These are phyloP conservation scores for Neurospora sp. DNA, from an alignment of 495 filamentous ascomycete genomes.

Conservation along the genomic window DNA sequence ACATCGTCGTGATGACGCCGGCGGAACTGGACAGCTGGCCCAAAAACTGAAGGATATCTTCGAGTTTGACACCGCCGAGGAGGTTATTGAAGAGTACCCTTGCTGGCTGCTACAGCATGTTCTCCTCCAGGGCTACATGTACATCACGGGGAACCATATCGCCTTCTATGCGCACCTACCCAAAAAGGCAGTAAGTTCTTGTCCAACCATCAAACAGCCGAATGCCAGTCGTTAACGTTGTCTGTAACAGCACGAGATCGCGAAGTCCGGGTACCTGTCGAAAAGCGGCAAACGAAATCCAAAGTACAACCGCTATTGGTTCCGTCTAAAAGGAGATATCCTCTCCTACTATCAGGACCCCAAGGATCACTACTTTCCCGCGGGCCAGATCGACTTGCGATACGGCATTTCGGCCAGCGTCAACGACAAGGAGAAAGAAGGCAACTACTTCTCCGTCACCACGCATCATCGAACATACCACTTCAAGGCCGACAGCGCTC, in stretches of 20 bases:
- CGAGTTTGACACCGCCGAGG: slow-evolving; percentile 69
- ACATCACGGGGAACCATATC: slow-evolving; percentile 86
- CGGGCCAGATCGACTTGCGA: slow-evolving; percentile 82
- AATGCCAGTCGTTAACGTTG: slow-evolving; percentile 16
- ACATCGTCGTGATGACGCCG: slow-evolving; percentile 17
- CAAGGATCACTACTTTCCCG: slow-evolving; percentile 82
- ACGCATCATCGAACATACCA: slow-evolving; percentile 77
- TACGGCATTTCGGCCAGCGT: slow-evolving; percentile 83
- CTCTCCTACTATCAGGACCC: slow-evolving; percentile 85
- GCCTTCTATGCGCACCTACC: slow-evolving; percentile 97
- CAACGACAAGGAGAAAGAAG: slow-evolving; percentile 63
- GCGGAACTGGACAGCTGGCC: slow-evolving; percentile 43
- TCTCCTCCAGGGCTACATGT: slow-evolving; percentile 90
- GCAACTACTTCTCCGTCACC: slow-evolving; percentile 63
- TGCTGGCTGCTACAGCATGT: slow-evolving; percentile 92
- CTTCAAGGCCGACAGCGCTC: slow-evolving; percentile 79
- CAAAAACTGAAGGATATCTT: slow-evolving; percentile 80
- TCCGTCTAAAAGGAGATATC: slow-evolving; percentile 88
- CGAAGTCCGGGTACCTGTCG: slow-evolving; percentile 79
- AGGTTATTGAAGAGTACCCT: slow-evolving; percentile 86
- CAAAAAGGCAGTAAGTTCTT: slow-evolving; percentile 61
- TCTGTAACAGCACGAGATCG: slow-evolving; percentile 50
- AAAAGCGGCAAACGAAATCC: slow-evolving; percentile 88
- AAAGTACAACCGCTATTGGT: slow-evolving; percentile 91
- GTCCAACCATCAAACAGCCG: not conserved